A percentile compares a stretch with the other conserved stretches of the same genome.
These are phyloP conservation scores for Globisporangium splendens DNA, from an alignment of 352 stramenopile species.

Conservation along the genomic window DNA sequence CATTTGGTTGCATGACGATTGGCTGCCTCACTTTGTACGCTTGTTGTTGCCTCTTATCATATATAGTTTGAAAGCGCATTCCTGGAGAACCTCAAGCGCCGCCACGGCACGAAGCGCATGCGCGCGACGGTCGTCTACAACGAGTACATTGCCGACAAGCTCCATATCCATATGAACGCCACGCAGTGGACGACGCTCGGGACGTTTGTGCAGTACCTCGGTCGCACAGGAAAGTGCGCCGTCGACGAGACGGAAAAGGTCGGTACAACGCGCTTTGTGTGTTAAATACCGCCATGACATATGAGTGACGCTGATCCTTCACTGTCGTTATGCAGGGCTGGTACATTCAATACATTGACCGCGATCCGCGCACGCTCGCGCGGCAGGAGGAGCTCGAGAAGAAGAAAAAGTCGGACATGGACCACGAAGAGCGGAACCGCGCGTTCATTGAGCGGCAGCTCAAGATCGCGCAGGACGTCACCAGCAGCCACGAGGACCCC, in stretches of 20 bases:
- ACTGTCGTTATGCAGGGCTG: slow-evolving; percentile 58
- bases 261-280: no score
- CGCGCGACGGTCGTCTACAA: slow-evolving; percentile 98
- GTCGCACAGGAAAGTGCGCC: slow-evolving; percentile 94
- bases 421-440: slow-evolving; percentile 85
- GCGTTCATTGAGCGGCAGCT: slow-evolving; percentile 76
- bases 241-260: slow-evolving; percentile 98
- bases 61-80: slow-evolving; percentile 94
- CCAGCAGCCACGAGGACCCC: slow-evolving; percentile 20
- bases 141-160: slow-evolving; percentile 98
- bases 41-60: neutral
- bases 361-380: slow-evolving; percentile 89
- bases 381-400: slow-evolving; percentile 85
- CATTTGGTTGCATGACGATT: neutral
- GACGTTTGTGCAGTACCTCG: slow-evolving; percentile 98
- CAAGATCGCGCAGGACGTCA: slow-evolving; percentile 47
- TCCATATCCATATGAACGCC: slow-evolving; percentile 99
- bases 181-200: slow-evolving; percentile 97
- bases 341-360: slow-evolving; percentile 96
- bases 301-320: no score
- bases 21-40: neutral
- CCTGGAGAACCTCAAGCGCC: slow-evolving; percentile 91
- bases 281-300: no score
- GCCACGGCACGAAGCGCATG: slow-evolving; percentile 96
- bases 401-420: slow-evolving; percentile 87